Evolutionary conservation across 352 stramenopile genomes (phyloP).

Genomic region (Phytophthora sp.): DNA sequence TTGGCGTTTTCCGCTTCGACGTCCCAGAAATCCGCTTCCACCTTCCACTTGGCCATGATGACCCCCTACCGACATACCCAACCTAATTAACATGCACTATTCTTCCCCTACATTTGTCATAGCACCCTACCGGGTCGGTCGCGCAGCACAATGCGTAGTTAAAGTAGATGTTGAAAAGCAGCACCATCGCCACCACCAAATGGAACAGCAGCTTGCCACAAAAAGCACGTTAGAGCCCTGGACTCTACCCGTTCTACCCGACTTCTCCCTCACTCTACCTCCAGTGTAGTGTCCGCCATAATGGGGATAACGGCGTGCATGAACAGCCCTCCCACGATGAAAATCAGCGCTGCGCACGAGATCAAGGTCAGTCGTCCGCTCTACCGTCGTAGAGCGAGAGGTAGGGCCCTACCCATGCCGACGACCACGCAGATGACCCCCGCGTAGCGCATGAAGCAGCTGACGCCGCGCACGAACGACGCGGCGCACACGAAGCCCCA

Average conservation of each 20-base stretch:
- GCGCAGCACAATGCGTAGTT: conserved; percentile 75
- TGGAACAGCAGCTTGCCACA: conserved; percentile 38
- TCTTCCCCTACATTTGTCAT: too few species aligned
- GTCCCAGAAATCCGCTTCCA: conserved; percentile 18
- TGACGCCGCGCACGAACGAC: conserved; percentile 39
- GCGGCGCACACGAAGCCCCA: conserved; percentile 42
- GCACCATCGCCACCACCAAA: conserved; percentile 30
- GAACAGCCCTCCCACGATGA: conserved; percentile 46
- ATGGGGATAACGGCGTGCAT: conserved; percentile 62
- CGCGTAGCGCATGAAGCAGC: conserved; percentile 51
- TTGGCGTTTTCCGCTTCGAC: conserved; percentile 21
- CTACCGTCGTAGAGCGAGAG: too few species aligned
- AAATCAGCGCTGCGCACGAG: conserved; percentile 40
- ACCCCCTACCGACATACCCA: conserved; percentile 32
- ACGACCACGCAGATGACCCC: conserved; percentile 49
- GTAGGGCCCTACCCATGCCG: conserved; percentile 60
- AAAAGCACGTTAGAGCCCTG: not conserved
- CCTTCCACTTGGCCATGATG: conserved; percentile 27
- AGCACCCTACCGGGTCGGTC: conserved; percentile 64
- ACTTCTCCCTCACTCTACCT: conserved; percentile 31
- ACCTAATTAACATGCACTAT: too few species aligned
- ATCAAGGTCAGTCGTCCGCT: too few species aligned
- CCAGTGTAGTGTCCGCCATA: conserved; percentile 39
- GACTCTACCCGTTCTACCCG: not conserved
- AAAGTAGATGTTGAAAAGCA: conserved; percentile 77